phyloP scores from a whole-genome alignment of 129 eudicot species.

The Logfia minima region DNA sequence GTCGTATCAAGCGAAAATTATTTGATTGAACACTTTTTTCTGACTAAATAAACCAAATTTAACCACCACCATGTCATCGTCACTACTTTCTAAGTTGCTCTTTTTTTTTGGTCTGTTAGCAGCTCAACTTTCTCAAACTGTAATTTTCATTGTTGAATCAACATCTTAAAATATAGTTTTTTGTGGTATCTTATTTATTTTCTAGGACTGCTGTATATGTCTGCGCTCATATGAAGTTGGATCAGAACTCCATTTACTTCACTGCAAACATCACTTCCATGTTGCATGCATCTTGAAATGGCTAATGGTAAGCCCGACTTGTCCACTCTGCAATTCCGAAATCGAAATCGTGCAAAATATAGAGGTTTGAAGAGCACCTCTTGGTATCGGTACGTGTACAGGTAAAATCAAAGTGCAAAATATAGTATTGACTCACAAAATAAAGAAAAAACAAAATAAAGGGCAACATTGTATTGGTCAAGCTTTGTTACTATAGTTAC shows the following conservation, averaged over 20 bases:
- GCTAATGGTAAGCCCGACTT: conserved; percentile 74
- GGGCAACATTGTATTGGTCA: neutral
- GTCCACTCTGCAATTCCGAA: conserved; percentile 70
- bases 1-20: neutral
- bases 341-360: conserved; percentile 47
- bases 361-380: conserved; percentile 35
- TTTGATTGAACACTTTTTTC: neutral
- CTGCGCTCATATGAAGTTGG: conserved; percentile 66
- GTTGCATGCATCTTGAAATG: conserved; percentile 63
- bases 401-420: neutral
- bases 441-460: neutral
- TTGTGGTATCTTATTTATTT: neutral
- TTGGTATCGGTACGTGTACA: neutral
- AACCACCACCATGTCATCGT: neutral
- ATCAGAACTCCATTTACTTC: conserved; percentile 60
- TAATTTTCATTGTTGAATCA: neutral
- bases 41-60: too few relatives aligned
- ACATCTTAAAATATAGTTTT: neutral
- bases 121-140: neutral
- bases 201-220: conserved; percentile 76
- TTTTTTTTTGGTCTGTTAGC: neutral
- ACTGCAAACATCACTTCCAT: conserved; percentile 70
- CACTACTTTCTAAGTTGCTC: neutral
- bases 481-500: neutral
- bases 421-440: neutral